Conservation (phyloP, 1,284 basidiomycete species). For the Schizophyllum commune region DNA sequence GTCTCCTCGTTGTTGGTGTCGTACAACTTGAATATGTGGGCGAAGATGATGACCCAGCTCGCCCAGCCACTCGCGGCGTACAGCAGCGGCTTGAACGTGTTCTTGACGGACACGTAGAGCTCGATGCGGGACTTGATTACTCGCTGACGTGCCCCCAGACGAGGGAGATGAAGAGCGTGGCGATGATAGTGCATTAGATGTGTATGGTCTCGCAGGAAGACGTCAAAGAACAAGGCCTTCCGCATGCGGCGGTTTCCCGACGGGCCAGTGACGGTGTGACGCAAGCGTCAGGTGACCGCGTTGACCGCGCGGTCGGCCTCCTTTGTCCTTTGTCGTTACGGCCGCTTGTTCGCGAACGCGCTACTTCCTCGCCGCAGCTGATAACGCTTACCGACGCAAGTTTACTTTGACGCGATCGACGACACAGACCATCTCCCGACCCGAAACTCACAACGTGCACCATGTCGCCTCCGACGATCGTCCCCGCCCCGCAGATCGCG, state of each 20-base stretch:
- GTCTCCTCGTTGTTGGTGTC: slow-evolving; percentile 24
- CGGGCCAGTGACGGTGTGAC: background rate
- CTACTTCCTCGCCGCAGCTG: background rate
- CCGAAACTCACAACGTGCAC: background rate
- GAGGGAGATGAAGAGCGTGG: slow-evolving; percentile 43
- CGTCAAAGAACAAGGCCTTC: no score
- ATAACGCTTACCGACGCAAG: no score
- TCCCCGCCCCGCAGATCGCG: background rate
- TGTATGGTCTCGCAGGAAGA: no score
- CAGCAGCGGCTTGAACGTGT: slow-evolving; percentile 58
- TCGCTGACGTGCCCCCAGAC: slow-evolving; percentile 73
- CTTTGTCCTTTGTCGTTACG: background rate
- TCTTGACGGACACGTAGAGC: slow-evolving; percentile 60
- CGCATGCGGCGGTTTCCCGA: no score
- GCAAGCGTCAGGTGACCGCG: background rate
- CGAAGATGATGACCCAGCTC: slow-evolving; percentile 66
- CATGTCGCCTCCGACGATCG: background rate
- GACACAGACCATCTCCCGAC: no score
- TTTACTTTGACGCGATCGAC: no score
- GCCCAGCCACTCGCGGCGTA: slow-evolving; percentile 60
- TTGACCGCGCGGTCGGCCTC: background rate
- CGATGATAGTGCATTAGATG: no score
- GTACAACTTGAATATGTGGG: slow-evolving; percentile 50
- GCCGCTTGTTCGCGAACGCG: background rate
- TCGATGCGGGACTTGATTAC: slow-evolving; percentile 57